phyloP scores from a whole-genome alignment of 1,284 basidiomycete genomes.

The Moesziomyces sp. region DNA sequence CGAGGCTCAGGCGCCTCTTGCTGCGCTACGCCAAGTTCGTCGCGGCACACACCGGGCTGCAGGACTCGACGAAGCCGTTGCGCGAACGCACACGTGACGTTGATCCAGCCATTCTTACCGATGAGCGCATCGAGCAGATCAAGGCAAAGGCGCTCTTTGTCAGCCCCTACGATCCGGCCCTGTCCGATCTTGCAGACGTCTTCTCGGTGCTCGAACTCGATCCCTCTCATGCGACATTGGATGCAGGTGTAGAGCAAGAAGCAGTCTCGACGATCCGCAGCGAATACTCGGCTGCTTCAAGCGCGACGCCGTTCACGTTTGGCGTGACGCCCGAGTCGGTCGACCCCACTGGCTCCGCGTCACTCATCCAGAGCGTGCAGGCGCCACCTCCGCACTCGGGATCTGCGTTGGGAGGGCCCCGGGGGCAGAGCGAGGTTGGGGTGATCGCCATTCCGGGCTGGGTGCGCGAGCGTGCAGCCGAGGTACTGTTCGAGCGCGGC shows the following conservation, averaged over 20 bases:
- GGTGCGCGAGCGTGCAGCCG: slow-evolving; percentile 89
- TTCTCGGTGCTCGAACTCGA: slow-evolving; percentile 21
- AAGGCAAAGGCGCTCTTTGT: slow-evolving; percentile 58
- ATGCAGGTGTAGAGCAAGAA: neutral
- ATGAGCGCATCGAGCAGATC: slow-evolving; percentile 56
- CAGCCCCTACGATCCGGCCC: slow-evolving; percentile 16
- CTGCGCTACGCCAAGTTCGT: slow-evolving; percentile 40
- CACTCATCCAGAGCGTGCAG: slow-evolving; percentile 28
- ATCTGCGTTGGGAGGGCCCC: slow-evolving; percentile 19
- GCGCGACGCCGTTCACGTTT: slow-evolving; percentile 36
- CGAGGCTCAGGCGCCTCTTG: slow-evolving; percentile 37
- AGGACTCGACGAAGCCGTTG: slow-evolving; percentile 20
- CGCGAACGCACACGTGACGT: slow-evolving; percentile 22
- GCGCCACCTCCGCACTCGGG: slow-evolving; percentile 9
- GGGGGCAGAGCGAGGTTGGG: slow-evolving; percentile 69
- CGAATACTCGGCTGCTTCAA: slow-evolving; percentile 16
- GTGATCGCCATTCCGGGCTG: slow-evolving; percentile 90
- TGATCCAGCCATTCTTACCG: slow-evolving; percentile 27
- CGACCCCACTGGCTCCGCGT: slow-evolving; percentile 30
- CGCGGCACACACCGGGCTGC: slow-evolving; percentile 33
- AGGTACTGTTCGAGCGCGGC: slow-evolving; percentile 89
- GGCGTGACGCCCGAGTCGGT: slow-evolving; percentile 16
- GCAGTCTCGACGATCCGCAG: slow-evolving; percentile 6
- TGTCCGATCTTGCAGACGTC: slow-evolving; percentile 15
- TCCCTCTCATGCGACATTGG: neutral